Conservation (phyloP, 2,329 filamentous ascomycete species). For the Fonsecaea erecta region DNA sequence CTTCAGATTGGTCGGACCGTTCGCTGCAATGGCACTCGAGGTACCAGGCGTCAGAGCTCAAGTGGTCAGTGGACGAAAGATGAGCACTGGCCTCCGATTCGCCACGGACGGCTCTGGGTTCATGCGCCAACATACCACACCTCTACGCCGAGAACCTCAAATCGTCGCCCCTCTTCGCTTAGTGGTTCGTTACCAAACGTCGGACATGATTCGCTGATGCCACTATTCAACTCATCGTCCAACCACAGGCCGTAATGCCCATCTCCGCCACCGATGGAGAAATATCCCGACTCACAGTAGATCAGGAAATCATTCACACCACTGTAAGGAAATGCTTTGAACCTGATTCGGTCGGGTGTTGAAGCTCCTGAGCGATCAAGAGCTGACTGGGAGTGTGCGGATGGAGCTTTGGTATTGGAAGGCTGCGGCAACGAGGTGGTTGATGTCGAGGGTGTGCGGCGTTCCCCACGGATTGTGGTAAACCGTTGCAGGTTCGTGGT, state of each 20-base stretch:
- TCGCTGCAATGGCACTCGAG: background rate
- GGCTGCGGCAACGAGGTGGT: conserved; percentile 37
- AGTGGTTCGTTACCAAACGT: conserved; percentile 95
- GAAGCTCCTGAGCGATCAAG: conserved; percentile 50
- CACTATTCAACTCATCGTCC: conserved; percentile 80
- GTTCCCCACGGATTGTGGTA: conserved; percentile 59
- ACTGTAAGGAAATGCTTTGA: conserved; percentile 96
- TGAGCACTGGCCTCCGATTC: background rate
- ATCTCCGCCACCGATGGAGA: conserved; percentile 87
- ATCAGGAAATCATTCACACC: conserved; percentile 97
- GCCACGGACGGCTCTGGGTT: conserved; percentile 8
- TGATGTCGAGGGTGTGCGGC: conserved; percentile 44
- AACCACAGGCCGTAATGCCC: conserved; percentile 94
- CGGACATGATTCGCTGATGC: conserved; percentile 79
- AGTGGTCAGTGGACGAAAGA: background rate
- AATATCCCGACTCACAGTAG: conserved; percentile 81
- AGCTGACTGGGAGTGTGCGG: conserved; percentile 36
- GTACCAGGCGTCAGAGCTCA: background rate
- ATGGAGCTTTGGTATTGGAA: conserved; percentile 23
- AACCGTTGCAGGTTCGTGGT: conserved; percentile 65
- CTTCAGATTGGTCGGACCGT: background rate
- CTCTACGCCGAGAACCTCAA: conserved; percentile 87
- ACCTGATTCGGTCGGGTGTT: conserved; percentile 77
- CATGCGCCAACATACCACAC: conserved; percentile 81
- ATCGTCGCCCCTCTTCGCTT: conserved; percentile 90